Evolutionary conservation across 305 asterid species (phyloP), one percentile per base, ranked within the genome.

Genomic region (Solanum hybrid): DNA sequence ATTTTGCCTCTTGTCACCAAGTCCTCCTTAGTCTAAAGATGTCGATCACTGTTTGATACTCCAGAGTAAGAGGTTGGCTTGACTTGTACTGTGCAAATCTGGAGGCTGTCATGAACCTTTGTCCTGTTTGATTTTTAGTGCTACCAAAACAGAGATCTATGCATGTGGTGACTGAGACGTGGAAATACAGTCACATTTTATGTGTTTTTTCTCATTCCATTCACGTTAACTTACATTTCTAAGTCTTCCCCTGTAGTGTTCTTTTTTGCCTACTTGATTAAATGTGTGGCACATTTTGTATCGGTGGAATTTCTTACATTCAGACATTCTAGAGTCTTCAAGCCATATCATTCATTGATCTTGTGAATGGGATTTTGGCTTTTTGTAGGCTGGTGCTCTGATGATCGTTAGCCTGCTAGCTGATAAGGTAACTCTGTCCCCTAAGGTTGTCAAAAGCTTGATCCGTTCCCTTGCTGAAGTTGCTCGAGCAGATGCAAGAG

Each of bases 371-470:
- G 69, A 75, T 26, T 35, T 89, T 73, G 77, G 22, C 64, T 35
- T 85, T 80, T 85, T 32, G 88, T 93, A 97, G 99, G 98, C 99
- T 88, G 98, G 98, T 32, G 97, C 98, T 40, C 90, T 96, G 75
- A 96, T 97, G 97, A 96, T 96, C 92, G 95, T 94, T 78, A 95
- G 98, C 91, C 91, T 96, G 91, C 95, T 97, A 51, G 94, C 98
- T 89, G 96, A 95, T 92, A 96, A 94, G 93, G 94, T 94, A 86
- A 89, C 95, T 81, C 92, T 97, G 91, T 92, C 98, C 79, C 90
- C 95, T 85, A 90, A 87, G 89, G 94, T 94, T 88, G 95, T 93
- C 90, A 95, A 91, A 92, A 93, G 94, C 92, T 95, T 96, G 93
- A 90, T 95, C 93, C 95, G 94, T 89, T 93, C 92, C 38, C 92